Evolutionary conservation across 768 basidiomycete species (phyloP), one percentile per base, ranked within the genome.

Genomic region (Lyophyllum semitale): DNA sequence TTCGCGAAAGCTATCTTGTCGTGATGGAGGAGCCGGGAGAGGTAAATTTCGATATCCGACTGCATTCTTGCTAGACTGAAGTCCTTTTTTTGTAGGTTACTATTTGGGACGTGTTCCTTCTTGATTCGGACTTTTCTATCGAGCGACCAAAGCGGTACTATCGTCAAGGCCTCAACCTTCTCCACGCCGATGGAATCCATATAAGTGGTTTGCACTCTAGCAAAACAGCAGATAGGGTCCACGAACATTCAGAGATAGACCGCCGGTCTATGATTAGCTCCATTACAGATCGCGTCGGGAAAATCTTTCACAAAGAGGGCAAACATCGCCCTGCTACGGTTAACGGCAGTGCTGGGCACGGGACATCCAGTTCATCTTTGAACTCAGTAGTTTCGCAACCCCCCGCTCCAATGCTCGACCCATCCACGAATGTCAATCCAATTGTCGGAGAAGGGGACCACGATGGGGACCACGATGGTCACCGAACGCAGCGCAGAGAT

Each of bases 101-200:
- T n/a, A 74, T 97, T 35, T 93, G 89, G 84, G 96, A 98, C 55
- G 95, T 98, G 12, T 96, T 99, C 72, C 78, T 98, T 37, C 75
- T 98, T 48, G 96, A 98, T 67, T 73, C 83, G 0, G 89, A 94
- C 65, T 98, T 99, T 66, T 78, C 79, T 48, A 93, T 98, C 51
- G 86, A 94, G 65, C 84, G 92, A n/a, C 96, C 96, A 1, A 88
- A 84, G 65, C 81, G 96, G 32, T 89, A 90, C 61, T 94, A 95
- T 65, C 86, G 95, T 15, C 89, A 92, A 63, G 91, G 93, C 4
- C 72, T 98, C 27, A 84, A 85, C 59, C 72, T 95, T 20, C 69
- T 89, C 55, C 81, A 84, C 53, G 69, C 52, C 17, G 68, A 66
- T 38, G 62, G 59, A 2, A 55, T 62, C 2, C 55, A 64, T n/a